Conservation (phyloP, 2,329 filamentous ascomycete genomes). For the Monilinia aucupariae region DNA sequence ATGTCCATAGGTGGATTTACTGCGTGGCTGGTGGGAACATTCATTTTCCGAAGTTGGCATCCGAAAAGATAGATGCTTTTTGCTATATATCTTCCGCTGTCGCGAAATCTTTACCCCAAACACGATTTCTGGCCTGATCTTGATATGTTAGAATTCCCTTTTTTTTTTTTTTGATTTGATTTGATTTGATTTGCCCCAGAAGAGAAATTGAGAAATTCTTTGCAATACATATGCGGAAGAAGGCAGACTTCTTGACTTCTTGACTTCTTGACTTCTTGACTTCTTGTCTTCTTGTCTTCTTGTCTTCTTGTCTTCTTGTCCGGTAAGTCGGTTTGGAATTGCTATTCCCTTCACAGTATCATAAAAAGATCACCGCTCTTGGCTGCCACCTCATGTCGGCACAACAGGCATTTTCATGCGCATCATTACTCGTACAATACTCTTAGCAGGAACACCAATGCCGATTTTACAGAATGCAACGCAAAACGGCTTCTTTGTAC, state of each 20-base stretch:
- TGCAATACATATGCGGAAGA: neutral
- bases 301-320: too few relatives aligned
- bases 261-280: too few relatives aligned
- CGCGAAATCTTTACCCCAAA: neutral
- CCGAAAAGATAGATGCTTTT: neutral
- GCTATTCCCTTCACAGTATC: neutral
- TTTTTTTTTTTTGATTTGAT: too few relatives aligned
- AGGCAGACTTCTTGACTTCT: too few relatives aligned
- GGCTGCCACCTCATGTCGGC: neutral
- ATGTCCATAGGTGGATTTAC: slow-evolving; percentile 5
- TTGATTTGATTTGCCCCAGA: too few relatives aligned
- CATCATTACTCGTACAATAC: neutral
- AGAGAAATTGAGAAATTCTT: neutral
- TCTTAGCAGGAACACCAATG: neutral
- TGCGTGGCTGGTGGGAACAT: neutral
- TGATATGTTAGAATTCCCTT: neutral
- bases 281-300: too few relatives aligned
- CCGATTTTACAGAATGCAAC: neutral
- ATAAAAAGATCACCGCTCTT: neutral
- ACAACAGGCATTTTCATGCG: neutral
- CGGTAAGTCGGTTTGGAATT: neutral
- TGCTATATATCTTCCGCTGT: neutral
- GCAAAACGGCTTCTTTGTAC: neutral
- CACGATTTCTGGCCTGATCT: neutral
- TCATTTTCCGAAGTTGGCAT: neutral